Evolutionary conservation across 148 eudicot species (phyloP), one percentile per base, ranked within the genome.

Genomic region (Limonium bicolor): DNA sequence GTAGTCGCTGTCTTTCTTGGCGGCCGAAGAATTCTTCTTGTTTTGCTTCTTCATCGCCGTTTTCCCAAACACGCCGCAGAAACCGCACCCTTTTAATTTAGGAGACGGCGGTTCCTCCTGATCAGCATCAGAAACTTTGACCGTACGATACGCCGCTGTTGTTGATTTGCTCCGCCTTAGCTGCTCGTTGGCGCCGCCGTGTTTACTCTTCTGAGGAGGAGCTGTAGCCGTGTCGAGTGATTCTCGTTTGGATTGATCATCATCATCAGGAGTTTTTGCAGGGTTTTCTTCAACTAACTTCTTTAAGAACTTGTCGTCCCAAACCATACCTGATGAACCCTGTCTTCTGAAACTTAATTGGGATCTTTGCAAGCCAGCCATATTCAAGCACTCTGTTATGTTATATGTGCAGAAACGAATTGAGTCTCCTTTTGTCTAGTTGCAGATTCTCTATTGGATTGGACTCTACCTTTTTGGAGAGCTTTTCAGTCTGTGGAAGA

Each of bases 41-140:
- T 8, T 7, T 29, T 8, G 23, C 27, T 25, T 43, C 47, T 43
- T 43, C 10, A 31, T 11, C 15, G 45, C 26, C 20, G 45, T 20
- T 40, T 60, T 73, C 4, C 70, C 62, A 51, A 80, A 80, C 34
- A 55, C 27, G 26, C 66, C 67, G 44, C 76, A 80, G 21, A 75
- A 53, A 1, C 86, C 76, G 58, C 88, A 84, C 20, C 61, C 74
- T 21, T 74, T 58, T 39, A 80, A 56, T 54, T 62, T 85, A 13
- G 90, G 95, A 21, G 95, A 85, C 18, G 95, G 90, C 0, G 82
- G 88, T 31, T 85, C 95, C 51, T 63, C 62, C 33, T 66, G 47
- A 18, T 73, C 70, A 16, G 59, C 61, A 18, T 73, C 70, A 16
- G 59, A 59, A 24, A 74, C 71, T 59, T 69, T 67, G 3, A 65